These are phyloP conservation scores for Cystobasidium onofrii DNA, from an alignment of 768 basidiomycete species.

Conservation along the genomic window DNA sequence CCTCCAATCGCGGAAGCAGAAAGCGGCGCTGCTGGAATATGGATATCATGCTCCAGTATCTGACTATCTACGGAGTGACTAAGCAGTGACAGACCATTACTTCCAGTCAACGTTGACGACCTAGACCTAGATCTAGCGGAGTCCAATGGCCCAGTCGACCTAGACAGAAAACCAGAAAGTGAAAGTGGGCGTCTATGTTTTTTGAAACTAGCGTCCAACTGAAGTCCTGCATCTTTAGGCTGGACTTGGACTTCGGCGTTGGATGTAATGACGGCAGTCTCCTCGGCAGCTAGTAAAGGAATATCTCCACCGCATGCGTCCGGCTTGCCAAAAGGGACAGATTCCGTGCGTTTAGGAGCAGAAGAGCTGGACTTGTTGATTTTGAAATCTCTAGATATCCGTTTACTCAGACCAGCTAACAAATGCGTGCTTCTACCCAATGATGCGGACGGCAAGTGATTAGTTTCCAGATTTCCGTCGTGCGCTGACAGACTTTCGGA, in stretches of 20 bases:
- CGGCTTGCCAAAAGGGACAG: not conserved
- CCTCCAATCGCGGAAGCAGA: not conserved
- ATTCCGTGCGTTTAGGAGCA: not conserved
- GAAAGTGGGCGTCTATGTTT: conserved; percentile 13
- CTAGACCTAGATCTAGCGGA: not conserved
- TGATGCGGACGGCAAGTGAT: not conserved
- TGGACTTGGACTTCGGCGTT: too few species aligned
- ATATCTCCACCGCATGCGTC: too few species aligned
- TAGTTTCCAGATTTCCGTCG: not conserved
- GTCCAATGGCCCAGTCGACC: not conserved
- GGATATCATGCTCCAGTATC: not conserved
- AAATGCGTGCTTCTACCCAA: not conserved
- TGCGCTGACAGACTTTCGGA: too few species aligned
- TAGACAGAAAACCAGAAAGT: conserved; percentile 8
- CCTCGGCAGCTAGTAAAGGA: too few species aligned
- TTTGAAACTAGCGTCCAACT: not conserved
- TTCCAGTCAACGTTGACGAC: not conserved
- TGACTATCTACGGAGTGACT: not conserved
- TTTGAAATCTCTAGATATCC: not conserved
- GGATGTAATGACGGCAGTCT: too few species aligned
- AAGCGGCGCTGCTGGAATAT: not conserved
- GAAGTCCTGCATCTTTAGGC: too few species aligned
- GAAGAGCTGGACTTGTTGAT: not conserved
- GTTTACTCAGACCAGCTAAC: not conserved
- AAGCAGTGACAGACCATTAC: not conserved